Percentiles rank a stretch among this genome's conserved stretches.
Conservation (phyloP, 371 early-diverging fungal genomes). For the Sporodiniella umbellata region DNA sequence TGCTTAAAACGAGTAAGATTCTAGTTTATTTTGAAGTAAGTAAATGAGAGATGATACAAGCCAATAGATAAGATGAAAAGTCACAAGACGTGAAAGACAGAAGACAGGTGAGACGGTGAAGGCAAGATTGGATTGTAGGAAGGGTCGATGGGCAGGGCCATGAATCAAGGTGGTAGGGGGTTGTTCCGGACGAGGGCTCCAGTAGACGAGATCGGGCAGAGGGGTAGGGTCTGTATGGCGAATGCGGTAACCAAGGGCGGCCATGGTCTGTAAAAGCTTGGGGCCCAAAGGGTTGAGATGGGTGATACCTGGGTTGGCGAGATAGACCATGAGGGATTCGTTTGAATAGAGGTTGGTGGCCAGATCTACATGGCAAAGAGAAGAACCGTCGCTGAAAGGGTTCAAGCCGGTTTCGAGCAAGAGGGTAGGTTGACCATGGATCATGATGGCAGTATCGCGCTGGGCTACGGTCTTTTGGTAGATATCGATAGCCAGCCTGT, state of each 20-base stretch:
- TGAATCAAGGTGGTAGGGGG: conserved; percentile 10
- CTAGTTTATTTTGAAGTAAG: too few species aligned
- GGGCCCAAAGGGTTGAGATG: conserved; percentile 40
- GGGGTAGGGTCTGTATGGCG: conserved; percentile 2
- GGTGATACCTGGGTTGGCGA: conserved; percentile 15
- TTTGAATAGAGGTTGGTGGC: conserved; percentile 12
- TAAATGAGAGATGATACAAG: too few species aligned
- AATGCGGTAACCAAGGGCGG: conserved; percentile 40
- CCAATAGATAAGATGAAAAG: too few species aligned
- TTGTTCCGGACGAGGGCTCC: conserved; percentile 31
- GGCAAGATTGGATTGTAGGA: conserved; percentile 4
- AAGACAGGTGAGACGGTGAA: too few species aligned
- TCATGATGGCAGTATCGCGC: conserved; percentile 11
- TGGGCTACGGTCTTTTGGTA: conserved; percentile 15
- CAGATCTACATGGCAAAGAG: conserved; percentile 34
- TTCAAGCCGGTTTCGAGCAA: conserved; percentile 28
- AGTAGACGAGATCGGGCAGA: conserved; percentile 23
- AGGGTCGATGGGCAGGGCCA: conserved; percentile 30
- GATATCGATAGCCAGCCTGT: conserved; percentile 1
- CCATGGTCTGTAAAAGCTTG: conserved; percentile 23
- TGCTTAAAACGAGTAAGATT: not conserved
- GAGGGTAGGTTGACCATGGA: conserved; percentile 4
- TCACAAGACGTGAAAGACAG: too few species aligned
- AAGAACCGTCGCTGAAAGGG: conserved; percentile 33
- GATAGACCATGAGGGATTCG: conserved; percentile 42